These are phyloP conservation scores for Gleditsia sinensis DNA, from an alignment of 306 rosid genomes.

Conservation along the genomic window DNA sequence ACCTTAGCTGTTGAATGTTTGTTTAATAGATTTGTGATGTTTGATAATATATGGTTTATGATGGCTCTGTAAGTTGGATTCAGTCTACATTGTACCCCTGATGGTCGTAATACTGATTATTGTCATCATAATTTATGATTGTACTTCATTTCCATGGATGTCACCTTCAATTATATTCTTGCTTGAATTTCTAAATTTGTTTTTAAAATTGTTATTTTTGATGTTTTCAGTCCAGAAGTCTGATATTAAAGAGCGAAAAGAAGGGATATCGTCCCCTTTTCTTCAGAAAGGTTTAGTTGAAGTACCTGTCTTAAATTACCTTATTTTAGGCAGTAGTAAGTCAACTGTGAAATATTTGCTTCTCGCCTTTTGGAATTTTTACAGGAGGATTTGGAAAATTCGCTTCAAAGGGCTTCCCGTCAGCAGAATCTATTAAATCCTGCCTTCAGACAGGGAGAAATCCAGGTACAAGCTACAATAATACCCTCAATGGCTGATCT, in stretches of 20 bases:
- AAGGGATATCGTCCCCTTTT: slow-evolving; percentile 90
- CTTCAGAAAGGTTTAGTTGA: slow-evolving; percentile 79
- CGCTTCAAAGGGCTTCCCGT: slow-evolving; percentile 64
- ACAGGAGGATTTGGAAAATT: slow-evolving; percentile 87
- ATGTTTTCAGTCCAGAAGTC: slow-evolving; percentile 73
- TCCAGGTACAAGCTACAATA: slow-evolving; percentile 61
- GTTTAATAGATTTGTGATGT: slow-evolving; percentile 12
- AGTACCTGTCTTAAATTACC: slow-evolving; percentile 17
- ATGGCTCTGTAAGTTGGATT: slow-evolving; percentile 1
- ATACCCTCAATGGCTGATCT: slow-evolving; percentile 20
- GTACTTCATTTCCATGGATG: slow-evolving; percentile 26
- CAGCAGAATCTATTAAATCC: slow-evolving; percentile 73
- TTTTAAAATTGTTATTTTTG: slow-evolving; percentile 34
- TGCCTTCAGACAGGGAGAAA: slow-evolving; percentile 64
- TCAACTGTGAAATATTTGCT: slow-evolving; percentile 14
- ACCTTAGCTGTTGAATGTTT: neutral
- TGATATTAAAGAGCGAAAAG: slow-evolving; percentile 73
- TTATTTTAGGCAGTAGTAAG: slow-evolving; percentile 22
- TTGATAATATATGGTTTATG: neutral
- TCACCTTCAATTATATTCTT: neutral
- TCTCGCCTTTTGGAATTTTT: slow-evolving; percentile 32
- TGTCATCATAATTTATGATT: slow-evolving; percentile 24
- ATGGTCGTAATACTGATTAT: neutral
- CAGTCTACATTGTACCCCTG: neutral
- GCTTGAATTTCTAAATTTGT: slow-evolving; percentile 21